Evolutionary conservation across 176 grass and related monocot genomes (phyloP).

Genomic region (Aegilops umbellulata): DNA sequence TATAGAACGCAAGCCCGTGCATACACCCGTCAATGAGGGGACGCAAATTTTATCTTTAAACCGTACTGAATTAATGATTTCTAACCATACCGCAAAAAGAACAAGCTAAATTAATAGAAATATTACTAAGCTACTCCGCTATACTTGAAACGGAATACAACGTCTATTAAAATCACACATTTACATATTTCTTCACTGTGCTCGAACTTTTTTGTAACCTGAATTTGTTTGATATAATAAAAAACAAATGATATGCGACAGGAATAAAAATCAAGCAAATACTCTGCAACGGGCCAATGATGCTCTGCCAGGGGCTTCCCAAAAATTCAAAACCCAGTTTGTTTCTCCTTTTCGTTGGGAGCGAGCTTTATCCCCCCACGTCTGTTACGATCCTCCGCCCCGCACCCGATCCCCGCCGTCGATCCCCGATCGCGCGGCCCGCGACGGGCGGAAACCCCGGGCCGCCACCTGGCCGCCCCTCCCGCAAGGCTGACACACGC

Average conservation of each 20-base stretch:
- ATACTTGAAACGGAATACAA: neutral
- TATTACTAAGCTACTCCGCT: too few relatives aligned
- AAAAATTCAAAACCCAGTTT: conserved; percentile 16
- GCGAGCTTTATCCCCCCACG: neutral
- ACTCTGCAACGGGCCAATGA: too few relatives aligned
- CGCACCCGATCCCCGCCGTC: neutral
- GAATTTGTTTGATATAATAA: too few relatives aligned
- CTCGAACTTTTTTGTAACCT: too few relatives aligned
- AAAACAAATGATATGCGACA: too few relatives aligned
- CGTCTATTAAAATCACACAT: neutral
- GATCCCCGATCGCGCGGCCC: neutral
- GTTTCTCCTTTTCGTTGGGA: conserved; percentile 18
- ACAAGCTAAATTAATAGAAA: neutral
- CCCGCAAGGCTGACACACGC: neutral
- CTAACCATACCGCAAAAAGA: neutral
- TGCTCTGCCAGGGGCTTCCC: neutral
- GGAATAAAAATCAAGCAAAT: too few relatives aligned
- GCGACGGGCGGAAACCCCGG: neutral
- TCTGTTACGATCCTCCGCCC: neutral
- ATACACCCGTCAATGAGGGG: too few relatives aligned
- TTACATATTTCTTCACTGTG: neutral
- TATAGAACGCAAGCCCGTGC: too few relatives aligned
- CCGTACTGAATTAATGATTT: neutral
- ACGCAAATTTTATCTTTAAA: neutral
- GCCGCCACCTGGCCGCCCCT: conserved; percentile 21